These are phyloP conservation scores for Prunus mongolica DNA, from an alignment of 306 rosid species.

Conservation along the genomic window DNA sequence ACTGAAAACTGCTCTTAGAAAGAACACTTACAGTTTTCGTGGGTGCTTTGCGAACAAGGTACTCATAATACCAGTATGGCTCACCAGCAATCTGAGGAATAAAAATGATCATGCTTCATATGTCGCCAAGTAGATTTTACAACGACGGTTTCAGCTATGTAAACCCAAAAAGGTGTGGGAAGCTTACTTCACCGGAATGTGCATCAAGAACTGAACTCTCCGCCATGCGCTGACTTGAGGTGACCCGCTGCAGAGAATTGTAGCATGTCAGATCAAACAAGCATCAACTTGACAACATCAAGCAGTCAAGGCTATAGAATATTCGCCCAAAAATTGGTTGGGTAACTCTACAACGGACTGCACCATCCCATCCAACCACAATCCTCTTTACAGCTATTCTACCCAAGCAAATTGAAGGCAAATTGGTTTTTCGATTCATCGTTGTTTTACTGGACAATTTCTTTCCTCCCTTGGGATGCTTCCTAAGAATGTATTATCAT, in stretches of 20 bases:
- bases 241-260: slow-evolving; percentile 71
- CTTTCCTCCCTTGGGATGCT: too few species aligned
- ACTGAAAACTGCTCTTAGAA: not conserved
- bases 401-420: not conserved
- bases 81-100: slow-evolving; percentile 74
- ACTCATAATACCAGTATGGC: slow-evolving; percentile 86
- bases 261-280: slow-evolving; percentile 21
- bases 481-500: too few species aligned
- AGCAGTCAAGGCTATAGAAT: not conserved
- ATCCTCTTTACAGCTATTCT: not conserved
- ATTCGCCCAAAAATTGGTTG: not conserved
- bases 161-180: slow-evolving; percentile 13
- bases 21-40: slow-evolving; percentile 48
- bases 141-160: too few species aligned
- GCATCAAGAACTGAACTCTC: slow-evolving; percentile 96
- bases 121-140: not conserved
- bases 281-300: not conserved
- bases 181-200: slow-evolving; percentile 69
- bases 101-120: slow-evolving; percentile 20
- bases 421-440: not conserved
- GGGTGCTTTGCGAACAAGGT: slow-evolving; percentile 94
- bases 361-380: slow-evolving; percentile 1
- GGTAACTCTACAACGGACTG: not conserved
- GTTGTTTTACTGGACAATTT: too few species aligned
- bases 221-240: slow-evolving; percentile 82